Evolutionary conservation across 2,329 filamentous ascomycete genomes (phyloP).

Genomic region (Blastomyces gilchristii): DNA sequence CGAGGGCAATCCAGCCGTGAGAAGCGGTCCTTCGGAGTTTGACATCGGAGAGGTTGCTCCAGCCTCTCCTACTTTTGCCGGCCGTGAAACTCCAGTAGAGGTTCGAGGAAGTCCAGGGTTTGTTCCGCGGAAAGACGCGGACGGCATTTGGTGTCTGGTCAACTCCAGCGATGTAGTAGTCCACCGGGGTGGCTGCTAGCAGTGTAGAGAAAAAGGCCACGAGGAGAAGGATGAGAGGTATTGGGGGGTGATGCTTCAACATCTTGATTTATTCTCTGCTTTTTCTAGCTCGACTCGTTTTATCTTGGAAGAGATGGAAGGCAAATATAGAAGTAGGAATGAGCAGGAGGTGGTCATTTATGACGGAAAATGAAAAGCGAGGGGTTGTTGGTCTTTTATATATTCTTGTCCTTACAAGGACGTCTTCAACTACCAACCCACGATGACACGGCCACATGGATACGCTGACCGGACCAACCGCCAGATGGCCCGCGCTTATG

Average conservation of each 20-base stretch:
- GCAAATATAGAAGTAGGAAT: background rate
- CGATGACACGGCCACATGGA: background rate
- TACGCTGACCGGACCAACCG: background rate
- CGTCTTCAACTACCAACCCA: background rate
- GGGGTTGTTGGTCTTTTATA: background rate
- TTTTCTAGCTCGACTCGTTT: background rate
- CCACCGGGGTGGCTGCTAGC: constrained; percentile 9
- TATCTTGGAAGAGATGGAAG: background rate
- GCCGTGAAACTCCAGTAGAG: constrained; percentile 17
- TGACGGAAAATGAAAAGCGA: background rate
- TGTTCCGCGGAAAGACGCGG: constrained; percentile 16
- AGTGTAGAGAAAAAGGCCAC: background rate
- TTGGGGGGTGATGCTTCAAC: background rate
- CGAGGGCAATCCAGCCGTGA: constrained; percentile 15
- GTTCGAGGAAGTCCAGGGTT: constrained; percentile 13
- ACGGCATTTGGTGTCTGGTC: constrained; percentile 17
- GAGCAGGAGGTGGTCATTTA: background rate
- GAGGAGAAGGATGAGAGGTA: background rate
- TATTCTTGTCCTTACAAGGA: background rate
- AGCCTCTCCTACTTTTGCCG: constrained; percentile 6
- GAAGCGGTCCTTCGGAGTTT: constrained; percentile 16
- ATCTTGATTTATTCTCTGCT: background rate
- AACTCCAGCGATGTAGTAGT: constrained; percentile 17
- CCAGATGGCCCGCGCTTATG: background rate
- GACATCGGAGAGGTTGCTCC: constrained; percentile 16